Base-by-base conservation (phyloP, 805 yeast species). In the Starmerella khaoyaiensis region DNA sequence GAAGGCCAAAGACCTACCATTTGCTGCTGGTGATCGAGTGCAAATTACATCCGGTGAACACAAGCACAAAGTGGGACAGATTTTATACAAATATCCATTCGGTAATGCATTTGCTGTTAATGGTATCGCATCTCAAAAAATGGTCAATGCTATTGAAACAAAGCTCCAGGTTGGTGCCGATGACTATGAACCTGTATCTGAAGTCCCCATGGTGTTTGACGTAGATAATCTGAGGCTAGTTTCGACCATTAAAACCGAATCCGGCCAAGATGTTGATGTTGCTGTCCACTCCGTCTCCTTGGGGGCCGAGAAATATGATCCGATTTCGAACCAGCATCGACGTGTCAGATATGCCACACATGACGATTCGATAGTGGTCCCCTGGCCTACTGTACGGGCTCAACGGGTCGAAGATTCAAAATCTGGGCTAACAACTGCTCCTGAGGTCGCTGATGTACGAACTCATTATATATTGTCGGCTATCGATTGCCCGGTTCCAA, bases 291-390 rank as follows among this genome's bases (percentile, higher is more conserved):
- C 74, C 31, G 54, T 87, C 15, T 73, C 67, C 21, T 74, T 74
- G 54, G 69, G 69, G 35, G 93, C 81, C 17, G 60, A 64, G 35
- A 77, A 79, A 54, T 87, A 70, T 57, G 94, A 84, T 53, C 72
- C 71, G 31, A 72, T 77, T 47, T 75, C 77, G 58, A 76, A 76
- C 54, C 66, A 66, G 51, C 70, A 77, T 67, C 60, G 82, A 63
- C 93, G 93, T 21, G 72, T 71, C 41, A 72, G 97, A 58, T 71
- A 73, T 48, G 82, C 86, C 19, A 70, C 69, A 45, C 75, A 79
- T 48, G 76, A 78, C 49, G 72, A 69, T 28, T 69, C 73, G 36
- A 62, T 82, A 36, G 71, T 74, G 18, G 75, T 86, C 35, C 96
- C 96, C 37, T 87, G 94, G 93, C 95, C 95, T 26, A 86, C 90